Conservation (phyloP, 306 rosid genomes). For the Adenanthera pavonina region DNA sequence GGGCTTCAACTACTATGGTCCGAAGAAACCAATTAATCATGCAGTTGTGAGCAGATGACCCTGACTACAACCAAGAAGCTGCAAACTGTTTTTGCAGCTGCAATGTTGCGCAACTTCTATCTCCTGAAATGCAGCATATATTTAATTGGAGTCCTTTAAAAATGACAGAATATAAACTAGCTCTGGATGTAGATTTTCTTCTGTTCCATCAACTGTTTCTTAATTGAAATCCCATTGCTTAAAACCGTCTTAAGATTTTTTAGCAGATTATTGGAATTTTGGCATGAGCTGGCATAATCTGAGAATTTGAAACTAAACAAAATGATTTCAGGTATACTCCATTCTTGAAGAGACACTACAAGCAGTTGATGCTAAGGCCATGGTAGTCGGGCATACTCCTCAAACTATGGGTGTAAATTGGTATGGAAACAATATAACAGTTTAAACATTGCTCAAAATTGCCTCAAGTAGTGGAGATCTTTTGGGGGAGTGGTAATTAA, state of each 20-base stretch:
- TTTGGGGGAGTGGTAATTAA: not conserved
- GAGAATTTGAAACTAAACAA: constrained; percentile 37
- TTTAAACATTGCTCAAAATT: constrained; percentile 9
- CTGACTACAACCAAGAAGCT: no score
- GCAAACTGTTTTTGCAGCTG: not conserved
- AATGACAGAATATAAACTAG: not conserved
- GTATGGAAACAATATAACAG: constrained; percentile 46
- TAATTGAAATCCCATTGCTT: constrained; percentile 1
- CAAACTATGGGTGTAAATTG: constrained; percentile 88
- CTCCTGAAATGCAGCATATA: not conserved
- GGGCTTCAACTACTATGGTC: no score
- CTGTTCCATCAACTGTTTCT: constrained; percentile 4
- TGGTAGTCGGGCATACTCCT: constrained; percentile 99
- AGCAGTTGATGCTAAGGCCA: constrained; percentile 85
- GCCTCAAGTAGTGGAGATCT: constrained; percentile 17
- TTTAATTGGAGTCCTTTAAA: not conserved
- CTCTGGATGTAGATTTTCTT: not conserved
- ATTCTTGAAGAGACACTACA: constrained; percentile 82
- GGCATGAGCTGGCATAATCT: constrained; percentile 22
- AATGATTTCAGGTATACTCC: constrained; percentile 60
- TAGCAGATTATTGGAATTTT: constrained; percentile 21
- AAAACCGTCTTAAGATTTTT: constrained; percentile 4
- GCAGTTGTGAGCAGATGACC: no score
- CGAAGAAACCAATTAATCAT: no score
- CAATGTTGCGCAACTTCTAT: constrained; percentile 1